These are phyloP conservation scores for Lipomyces starkeyi DNA, from an alignment of 805 yeast genomes.

Conservation along the genomic window DNA sequence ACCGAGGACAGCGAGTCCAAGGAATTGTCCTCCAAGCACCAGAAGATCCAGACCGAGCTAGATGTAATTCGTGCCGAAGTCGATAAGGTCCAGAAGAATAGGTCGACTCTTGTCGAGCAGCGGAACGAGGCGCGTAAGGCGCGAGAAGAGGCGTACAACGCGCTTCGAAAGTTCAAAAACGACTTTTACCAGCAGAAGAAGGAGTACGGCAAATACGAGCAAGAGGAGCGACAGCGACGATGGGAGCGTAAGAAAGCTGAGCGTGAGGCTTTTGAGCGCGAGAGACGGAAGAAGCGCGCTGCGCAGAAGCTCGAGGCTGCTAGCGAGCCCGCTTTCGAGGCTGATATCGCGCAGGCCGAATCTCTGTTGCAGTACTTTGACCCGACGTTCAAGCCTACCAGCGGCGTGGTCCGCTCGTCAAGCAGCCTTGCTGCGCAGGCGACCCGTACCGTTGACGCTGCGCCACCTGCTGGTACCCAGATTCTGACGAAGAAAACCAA, in stretches of 20 bases:
- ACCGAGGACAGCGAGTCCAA: conserved; percentile 61
- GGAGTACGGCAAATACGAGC: conserved; percentile 69
- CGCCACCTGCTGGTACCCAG: conserved; percentile 51
- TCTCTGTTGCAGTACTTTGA: conserved; percentile 75
- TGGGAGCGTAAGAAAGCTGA: conserved; percentile 58
- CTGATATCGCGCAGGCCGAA: conserved; percentile 79
- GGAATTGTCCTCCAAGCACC: conserved; percentile 73
- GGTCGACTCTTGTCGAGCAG: conserved; percentile 65
- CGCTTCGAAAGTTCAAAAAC: conserved; percentile 67
- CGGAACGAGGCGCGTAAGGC: conserved; percentile 70
- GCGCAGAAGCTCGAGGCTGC: conserved; percentile 77
- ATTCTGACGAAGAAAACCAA: conserved; percentile 69
- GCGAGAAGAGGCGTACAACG: conserved; percentile 70
- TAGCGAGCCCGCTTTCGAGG: conserved; percentile 77
- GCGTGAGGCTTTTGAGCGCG: conserved; percentile 52
- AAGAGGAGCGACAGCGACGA: conserved; percentile 68
- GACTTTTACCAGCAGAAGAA: conserved; percentile 76
- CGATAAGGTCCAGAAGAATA: conserved; percentile 68
- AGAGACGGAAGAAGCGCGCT: conserved; percentile 62
- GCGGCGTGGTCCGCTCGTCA: conserved; percentile 27
- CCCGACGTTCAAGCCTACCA: conserved; percentile 66
- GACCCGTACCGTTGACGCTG: conserved; percentile 37
- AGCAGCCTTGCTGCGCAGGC: conserved; percentile 37
- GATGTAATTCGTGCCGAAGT: conserved; percentile 66
- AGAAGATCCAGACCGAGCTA: conserved; percentile 69